phyloP scores from a whole-genome alignment of 805 yeast species.

The Scheffersomyces stipitis region DNA sequence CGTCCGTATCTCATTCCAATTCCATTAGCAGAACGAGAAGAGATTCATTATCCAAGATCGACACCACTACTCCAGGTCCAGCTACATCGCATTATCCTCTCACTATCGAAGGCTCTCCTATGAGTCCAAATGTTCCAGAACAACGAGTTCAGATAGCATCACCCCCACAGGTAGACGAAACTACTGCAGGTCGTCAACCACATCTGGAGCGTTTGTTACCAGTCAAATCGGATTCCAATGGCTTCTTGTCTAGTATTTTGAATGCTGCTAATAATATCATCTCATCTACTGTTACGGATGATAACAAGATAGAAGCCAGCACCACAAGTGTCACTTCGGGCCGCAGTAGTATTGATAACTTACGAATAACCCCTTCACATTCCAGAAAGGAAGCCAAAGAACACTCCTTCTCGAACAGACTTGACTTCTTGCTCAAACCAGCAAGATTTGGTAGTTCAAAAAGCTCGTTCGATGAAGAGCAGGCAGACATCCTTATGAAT shows the following conservation, averaged over 20 bases:
- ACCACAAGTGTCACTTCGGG: background rate
- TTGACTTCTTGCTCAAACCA: slow-evolving; percentile 25
- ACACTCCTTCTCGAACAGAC: slow-evolving; percentile 19
- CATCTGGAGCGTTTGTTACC: no score
- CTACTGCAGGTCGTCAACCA: no score
- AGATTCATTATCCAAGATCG: background rate
- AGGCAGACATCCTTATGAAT: background rate
- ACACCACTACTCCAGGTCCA: no score
- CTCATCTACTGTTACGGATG: slow-evolving; percentile 7
- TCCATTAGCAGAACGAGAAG: background rate
- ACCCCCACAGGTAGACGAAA: no score
- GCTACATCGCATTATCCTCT: no score
- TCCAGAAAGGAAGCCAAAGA: background rate
- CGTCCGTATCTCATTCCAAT: background rate
- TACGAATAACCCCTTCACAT: background rate
- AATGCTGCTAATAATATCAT: slow-evolving; percentile 38
- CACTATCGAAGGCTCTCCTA: no score
- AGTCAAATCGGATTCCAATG: slow-evolving; percentile 18
- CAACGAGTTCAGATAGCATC: no score
- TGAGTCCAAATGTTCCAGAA: no score
- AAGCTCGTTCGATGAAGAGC: slow-evolving; percentile 4
- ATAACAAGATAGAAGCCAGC: background rate
- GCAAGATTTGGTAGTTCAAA: slow-evolving; percentile 12
- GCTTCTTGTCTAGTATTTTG: slow-evolving; percentile 44
- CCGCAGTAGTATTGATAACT: background rate